Evolutionary conservation across 352 stramenopile genomes (phyloP).

Genomic region (Plasmopara viticola): DNA sequence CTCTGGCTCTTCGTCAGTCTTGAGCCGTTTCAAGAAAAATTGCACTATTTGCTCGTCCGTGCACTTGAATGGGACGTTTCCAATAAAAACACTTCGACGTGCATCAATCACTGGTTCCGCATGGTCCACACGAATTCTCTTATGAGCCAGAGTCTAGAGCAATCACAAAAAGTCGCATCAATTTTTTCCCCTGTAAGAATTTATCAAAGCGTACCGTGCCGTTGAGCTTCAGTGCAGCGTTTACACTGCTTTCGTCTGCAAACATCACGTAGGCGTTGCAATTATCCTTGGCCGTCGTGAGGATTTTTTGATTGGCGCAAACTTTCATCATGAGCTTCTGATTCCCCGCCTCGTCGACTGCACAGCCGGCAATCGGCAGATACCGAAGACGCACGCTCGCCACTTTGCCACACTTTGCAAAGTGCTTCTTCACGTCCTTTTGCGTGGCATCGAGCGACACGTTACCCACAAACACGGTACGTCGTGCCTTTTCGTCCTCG

Average conservation of each 20-base stretch:
- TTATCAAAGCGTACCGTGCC: constrained; percentile 34
- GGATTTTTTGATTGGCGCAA: constrained; percentile 85
- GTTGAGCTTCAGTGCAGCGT: constrained; percentile 62
- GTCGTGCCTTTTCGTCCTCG: constrained; percentile 58
- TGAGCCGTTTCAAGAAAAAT: constrained; percentile 71
- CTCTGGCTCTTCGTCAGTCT: constrained; percentile 51
- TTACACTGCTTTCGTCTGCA: constrained; percentile 42
- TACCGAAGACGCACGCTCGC: constrained; percentile 82
- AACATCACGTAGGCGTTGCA: constrained; percentile 92
- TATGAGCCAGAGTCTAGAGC: constrained; percentile 47
- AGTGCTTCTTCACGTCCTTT: constrained; percentile 79
- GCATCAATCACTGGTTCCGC: constrained; percentile 66
- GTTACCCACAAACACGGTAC: constrained; percentile 91
- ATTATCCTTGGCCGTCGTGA: constrained; percentile 70
- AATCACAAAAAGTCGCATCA: constrained; percentile 3
- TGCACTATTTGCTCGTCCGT: constrained; percentile 67
- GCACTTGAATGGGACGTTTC: constrained; percentile 84
- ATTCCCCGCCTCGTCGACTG: constrained; percentile 82
- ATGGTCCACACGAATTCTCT: constrained; percentile 62
- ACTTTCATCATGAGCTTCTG: constrained; percentile 91
- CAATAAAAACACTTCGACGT: constrained; percentile 84
- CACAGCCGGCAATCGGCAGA: constrained; percentile 78
- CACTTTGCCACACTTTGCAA: constrained; percentile 79
- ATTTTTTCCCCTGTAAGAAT: neutral
- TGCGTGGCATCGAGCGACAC: constrained; percentile 79